Evolutionary conservation across 2,329 filamentous ascomycete genomes (phyloP), one percentile per base, ranked within the genome.

Genomic region (Anthostomella pinea): DNA sequence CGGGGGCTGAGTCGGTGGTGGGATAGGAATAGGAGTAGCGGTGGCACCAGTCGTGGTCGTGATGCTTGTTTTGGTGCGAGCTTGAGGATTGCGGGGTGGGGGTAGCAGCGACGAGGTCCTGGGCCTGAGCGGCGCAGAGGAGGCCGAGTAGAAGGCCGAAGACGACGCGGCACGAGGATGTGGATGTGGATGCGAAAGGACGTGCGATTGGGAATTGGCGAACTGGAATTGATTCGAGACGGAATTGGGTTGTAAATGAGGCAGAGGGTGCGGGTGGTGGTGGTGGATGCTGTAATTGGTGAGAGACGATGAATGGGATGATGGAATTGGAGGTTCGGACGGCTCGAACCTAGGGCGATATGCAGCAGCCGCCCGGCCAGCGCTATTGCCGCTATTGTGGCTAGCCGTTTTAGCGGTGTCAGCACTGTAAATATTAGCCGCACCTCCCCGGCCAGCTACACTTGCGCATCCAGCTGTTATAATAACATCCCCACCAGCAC

Each of bases 41-140:
- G n/a, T n/a, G n/a, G n/a, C n/a, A n/a, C n/a, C n/a, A n/a, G n/a
- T n/a, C n/a, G n/a, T n/a, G n/a, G n/a, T n/a, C n/a, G n/a, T n/a
- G n/a, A n/a, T n/a, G n/a, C n/a, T n/a, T n/a, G n/a, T n/a, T n/a
- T n/a, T n/a, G n/a, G n/a, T n/a, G n/a, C n/a, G n/a, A n/a, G n/a
- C n/a, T n/a, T n/a, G n/a, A n/a, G n/a, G n/a, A n/a, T 31, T 40
- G 46, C 45, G 44, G 41, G 46, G 38, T 41, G 36, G 38, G 4
- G 42, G 45, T 5, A 47, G 36, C 3, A 49, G 28, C 9, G 46
- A 49, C 13, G 44, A 49, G 11, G 46, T 29, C 37, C 44, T 37
- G 3, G 46, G 46, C 37, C 44, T 37, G 3, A 44, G 46, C 21
- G 46, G 46, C 13, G 41, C 33, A 6, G 25, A 17, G 23, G 15